These are phyloP conservation scores for Sporodiniella umbellata DNA, from an alignment of 371 early-diverging fungal genomes.

Conservation along the genomic window DNA sequence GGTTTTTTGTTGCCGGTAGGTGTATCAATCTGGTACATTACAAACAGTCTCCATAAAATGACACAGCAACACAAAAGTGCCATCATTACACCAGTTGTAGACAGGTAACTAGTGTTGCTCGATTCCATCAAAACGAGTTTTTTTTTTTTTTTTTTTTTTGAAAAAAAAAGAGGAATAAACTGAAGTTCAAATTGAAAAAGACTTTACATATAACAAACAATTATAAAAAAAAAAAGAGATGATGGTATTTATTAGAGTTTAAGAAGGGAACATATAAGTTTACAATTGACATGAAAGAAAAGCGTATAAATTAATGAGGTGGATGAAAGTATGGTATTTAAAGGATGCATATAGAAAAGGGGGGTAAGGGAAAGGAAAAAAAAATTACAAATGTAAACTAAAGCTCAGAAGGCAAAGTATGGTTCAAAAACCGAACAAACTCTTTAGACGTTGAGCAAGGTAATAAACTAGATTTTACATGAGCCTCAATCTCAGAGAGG, in stretches of 20 bases:
- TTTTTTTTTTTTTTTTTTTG: no score
- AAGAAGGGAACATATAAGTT: not conserved
- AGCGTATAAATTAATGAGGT: not conserved
- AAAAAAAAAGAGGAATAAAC: no score
- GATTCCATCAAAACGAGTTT: no score
- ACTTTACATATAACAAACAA: no score
- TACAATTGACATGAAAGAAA: not conserved
- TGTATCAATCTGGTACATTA: slow-evolving; percentile 32
- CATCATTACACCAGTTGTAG: slow-evolving; percentile 32
- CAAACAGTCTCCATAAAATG: slow-evolving; percentile 30
- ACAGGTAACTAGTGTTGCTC: slow-evolving; percentile 5
- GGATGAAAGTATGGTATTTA: not conserved
- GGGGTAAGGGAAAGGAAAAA: slow-evolving; percentile 2
- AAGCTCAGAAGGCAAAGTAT: slow-evolving; percentile 17
- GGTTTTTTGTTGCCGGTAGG: slow-evolving; percentile 23
- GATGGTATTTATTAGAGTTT: not conserved
- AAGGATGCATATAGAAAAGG: not conserved
- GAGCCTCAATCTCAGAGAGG: slow-evolving; percentile 38
- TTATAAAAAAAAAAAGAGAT: not conserved
- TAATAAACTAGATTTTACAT: slow-evolving; percentile 30
- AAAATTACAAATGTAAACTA: not conserved
- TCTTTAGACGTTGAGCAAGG: slow-evolving; percentile 32
- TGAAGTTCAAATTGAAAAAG: no score
- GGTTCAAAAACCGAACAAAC: slow-evolving; percentile 29
- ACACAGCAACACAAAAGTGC: slow-evolving; percentile 38